Conservation (phyloP, 169 alveolate species). For the Plasmodium fragile region DNA sequence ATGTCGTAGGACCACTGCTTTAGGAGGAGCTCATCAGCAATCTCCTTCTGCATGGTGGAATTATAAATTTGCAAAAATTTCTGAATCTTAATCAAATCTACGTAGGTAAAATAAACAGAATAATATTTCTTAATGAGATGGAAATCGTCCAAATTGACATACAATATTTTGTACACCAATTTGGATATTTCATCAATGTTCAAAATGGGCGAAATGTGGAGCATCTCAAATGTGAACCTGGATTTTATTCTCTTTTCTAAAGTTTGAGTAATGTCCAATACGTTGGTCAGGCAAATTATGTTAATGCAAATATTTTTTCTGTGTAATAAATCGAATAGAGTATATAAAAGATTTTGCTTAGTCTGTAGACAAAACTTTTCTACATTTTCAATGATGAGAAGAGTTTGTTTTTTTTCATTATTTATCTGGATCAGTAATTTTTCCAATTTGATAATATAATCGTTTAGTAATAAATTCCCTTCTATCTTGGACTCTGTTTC, state of each 20-base stretch:
- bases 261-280: conserved; percentile 79
- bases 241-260: conserved; percentile 86
- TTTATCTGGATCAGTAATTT: conserved; percentile 75
- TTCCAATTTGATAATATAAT: conserved; percentile 61
- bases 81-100: conserved; percentile 43
- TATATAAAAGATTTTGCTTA: conserved; percentile 81
- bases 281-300: conserved; percentile 80
- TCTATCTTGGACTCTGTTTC: conserved; percentile 41
- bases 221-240: conserved; percentile 81
- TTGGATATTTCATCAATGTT: conserved; percentile 60
- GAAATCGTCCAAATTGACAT: conserved; percentile 67
- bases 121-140: conserved; percentile 64
- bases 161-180: conserved; percentile 56
- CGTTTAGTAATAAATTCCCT: conserved; percentile 56
- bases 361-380: conserved; percentile 78
- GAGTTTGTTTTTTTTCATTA: conserved; percentile 63
- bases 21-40: conserved; percentile 23
- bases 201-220: conserved; percentile 69
- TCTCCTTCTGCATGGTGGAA: conserved; percentile 71
- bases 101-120: conserved; percentile 57
- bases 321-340: conserved; percentile 79
- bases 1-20: conserved; percentile 72
- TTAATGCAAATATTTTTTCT: conserved; percentile 74
- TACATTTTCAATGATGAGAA: conserved; percentile 81
- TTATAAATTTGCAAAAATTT: conserved; percentile 44